Evolutionary conservation across 331 rosid genomes (phyloP), one percentile per base, ranked within the genome.

Genomic region (Pyracantha coccinea): DNA sequence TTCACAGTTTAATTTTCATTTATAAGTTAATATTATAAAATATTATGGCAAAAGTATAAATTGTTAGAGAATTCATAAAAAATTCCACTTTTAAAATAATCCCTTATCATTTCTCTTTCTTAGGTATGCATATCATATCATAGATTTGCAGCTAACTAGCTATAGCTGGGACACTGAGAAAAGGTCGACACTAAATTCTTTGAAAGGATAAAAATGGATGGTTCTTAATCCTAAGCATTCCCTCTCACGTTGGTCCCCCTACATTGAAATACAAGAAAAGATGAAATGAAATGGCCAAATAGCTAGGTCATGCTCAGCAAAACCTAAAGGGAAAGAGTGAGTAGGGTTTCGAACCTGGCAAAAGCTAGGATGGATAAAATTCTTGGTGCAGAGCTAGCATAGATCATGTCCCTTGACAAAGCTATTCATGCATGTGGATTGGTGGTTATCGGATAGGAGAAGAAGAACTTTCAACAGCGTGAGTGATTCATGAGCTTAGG

Each of bases 361-460:
- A 89, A 81, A 82, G 91, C 84, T 78, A 71, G 73, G 69, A 85
- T 77, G 85, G 78, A 80, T 90, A 86, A 87, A 86, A 88, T 91
- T 86, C 89, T 81, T 80, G 77, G 54, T 76, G 81, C 83, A 76
- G 73, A 70, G 75, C 33, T 64, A 69, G 59, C 68, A 81, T 69
- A 38, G 75, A 81, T 87, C 83, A 74, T 78, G 78, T 81, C 81
- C 76, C 63, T 78, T 45, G 4, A 58, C 71, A 63, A 14, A 71
- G 41, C 58, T 58, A 72, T 47, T 28, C 35, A 25, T 66, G 85
- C 88, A 89, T 84, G 85, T 85, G 92, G 35, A 54, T 75, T 65
- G 69, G 20, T 74, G 75, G 73, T 68, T 66, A 83, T 69, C 71
- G 85, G 88, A 15, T 68, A 50, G 69, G 16, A 73, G 55, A 78